phyloP scores from a whole-genome alignment of 192 early-diverging fungal species.

The Lobosporangium transversale region DNA sequence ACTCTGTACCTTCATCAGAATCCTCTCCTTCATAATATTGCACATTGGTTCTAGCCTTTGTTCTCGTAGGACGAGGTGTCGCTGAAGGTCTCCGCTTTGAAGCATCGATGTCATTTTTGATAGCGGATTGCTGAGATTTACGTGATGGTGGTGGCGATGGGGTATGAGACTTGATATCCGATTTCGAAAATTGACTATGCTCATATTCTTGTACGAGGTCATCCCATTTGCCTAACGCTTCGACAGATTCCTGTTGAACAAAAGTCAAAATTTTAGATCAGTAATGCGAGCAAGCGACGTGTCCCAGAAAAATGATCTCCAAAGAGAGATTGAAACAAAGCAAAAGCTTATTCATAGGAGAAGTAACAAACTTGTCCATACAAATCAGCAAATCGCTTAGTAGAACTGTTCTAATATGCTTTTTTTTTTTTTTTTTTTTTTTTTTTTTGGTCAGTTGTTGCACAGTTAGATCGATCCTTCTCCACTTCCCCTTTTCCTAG shows the following conservation, averaged over 20 bases:
- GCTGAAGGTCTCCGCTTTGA: slow-evolving; percentile 14
- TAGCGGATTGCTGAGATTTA: slow-evolving; percentile 15
- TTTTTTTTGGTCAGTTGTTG: no score
- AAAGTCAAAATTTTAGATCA: no score
- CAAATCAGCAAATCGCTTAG: no score
- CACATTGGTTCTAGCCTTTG: slow-evolving; percentile 36
- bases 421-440: no score
- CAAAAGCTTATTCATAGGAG: no score
- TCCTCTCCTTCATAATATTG: slow-evolving; percentile 45
- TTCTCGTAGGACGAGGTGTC: slow-evolving; percentile 21
- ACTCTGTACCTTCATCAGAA: slow-evolving; percentile 39
- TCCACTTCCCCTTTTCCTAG: no score
- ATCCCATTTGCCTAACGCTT: slow-evolving; percentile 40
- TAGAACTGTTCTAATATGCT: no score
- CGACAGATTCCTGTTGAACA: slow-evolving; percentile 42
- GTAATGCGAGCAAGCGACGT: no score
- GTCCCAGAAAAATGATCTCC: no score
- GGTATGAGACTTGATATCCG: slow-evolving; percentile 33
- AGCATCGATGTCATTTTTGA: slow-evolving; percentile 28
- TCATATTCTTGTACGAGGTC: slow-evolving; percentile 52
- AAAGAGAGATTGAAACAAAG: no score
- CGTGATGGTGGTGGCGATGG: slow-evolving; percentile 39
- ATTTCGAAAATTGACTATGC: slow-evolving; percentile 51
- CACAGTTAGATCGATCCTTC: no score
- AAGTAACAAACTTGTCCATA: no score